Base-by-base conservation (phyloP, 495 filamentous ascomycete species). In the Bathelium albidoporum region DNA sequence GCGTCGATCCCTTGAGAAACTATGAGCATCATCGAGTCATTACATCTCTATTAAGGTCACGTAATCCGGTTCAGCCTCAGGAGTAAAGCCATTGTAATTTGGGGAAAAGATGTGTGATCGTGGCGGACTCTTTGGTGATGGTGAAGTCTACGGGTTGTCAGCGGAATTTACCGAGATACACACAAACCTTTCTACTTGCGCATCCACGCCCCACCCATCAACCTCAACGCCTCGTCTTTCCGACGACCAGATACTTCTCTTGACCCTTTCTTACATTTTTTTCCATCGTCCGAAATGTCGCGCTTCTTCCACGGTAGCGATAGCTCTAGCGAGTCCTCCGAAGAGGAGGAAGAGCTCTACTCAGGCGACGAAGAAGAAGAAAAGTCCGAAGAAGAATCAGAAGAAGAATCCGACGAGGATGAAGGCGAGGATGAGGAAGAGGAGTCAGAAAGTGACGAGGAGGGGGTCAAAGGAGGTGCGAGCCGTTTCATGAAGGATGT, bases 301-400 rank as follows among this genome's bases (percentile, higher is more conserved):
- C 89, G 93, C 74, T 98, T 98, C 80, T 97, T 97, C 84, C 88
- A 90, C 77, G 87, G 87, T 69, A 88, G 87, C 75, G 89, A 90
- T 78, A 92, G 91, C 81, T 92, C 91, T 78, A 94, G 89, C 71
- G 78, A 81, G 68, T 85, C 85, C 75, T 95, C 89, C 73, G 89
- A 88, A 65, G 91, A 95, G 73, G 93, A 96, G 77, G 88, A 91
- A 79, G 89, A 93, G 77, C 82, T 95, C 74, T 92, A 93, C 83
- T 86, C 85, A 72, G 86, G 84, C 68, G 83, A 84, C 67, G 87
- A 87, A 73, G 84, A 86, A 70, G 81, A 83, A 59, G 81, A 83
- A 80, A 83, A 59, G 78, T 82, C 79, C 49, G 85, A 87, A 32
- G 84, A 88, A 31, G 85, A 83, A 58, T 69, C 69, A 20, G 67